Conservation (phyloP, 345 rosid genomes). For the Camelina neglecta region DNA sequence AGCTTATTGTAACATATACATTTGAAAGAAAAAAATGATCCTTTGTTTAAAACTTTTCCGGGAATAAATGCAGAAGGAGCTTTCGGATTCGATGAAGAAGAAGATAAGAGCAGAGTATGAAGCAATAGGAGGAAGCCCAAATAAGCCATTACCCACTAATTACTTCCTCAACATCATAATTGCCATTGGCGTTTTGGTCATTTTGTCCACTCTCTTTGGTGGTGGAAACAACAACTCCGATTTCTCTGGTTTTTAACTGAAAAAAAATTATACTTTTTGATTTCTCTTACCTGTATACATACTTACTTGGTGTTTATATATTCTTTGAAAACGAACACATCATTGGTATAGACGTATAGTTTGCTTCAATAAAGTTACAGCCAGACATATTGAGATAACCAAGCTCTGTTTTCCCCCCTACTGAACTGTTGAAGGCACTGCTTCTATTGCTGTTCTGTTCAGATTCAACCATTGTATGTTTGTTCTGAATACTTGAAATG, state of each 20-base stretch:
- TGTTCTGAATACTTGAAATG: too few relatives aligned
- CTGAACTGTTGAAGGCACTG: too few relatives aligned
- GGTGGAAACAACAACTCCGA: constrained; percentile 51
- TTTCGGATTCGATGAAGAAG: constrained; percentile 91
- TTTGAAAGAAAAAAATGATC: not conserved
- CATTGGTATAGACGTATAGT: not conserved
- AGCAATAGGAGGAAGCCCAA: constrained; percentile 83
- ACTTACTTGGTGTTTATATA: not conserved
- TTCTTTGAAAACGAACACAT: constrained; percentile 14
- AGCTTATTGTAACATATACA: not conserved
- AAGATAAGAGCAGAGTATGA: constrained; percentile 85
- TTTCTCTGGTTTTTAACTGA: constrained; percentile 38
- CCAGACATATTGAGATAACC: too few relatives aligned
- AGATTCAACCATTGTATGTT: too few relatives aligned
- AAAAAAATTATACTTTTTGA: not conserved
- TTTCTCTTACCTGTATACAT: constrained; percentile 26
- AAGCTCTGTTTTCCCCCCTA: too few relatives aligned
- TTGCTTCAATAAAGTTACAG: not conserved
- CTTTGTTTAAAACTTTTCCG: not conserved
- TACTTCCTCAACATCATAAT: constrained; percentile 86
- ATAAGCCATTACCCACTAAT: constrained; percentile 74
- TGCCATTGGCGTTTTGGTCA: constrained; percentile 68
- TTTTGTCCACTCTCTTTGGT: constrained; percentile 63
- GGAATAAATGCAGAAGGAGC: constrained; percentile 64
- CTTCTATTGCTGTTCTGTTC: too few relatives aligned